Base-by-base conservation (phyloP, 2,329 filamentous ascomycete genomes). In the Beauveria medogensis region DNA sequence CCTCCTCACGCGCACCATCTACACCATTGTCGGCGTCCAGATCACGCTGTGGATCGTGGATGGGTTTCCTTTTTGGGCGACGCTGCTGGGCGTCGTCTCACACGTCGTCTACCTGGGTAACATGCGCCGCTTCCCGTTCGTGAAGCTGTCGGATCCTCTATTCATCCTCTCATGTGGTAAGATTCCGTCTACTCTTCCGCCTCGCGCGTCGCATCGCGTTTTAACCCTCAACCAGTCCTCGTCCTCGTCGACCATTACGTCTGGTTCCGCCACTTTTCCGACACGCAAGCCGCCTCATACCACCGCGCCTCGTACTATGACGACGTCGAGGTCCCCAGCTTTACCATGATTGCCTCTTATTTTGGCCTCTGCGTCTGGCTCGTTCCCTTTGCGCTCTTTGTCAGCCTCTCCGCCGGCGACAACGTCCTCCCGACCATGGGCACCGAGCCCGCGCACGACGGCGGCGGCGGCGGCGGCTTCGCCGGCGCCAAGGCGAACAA, bases 331-430 rank as follows among this genome's bases (percentile, higher is more conserved):
- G 71, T 91, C 50, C 94, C 94, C 0, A 88, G 84, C 43, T 99
- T 99, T 73, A 92, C 91, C 20, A 91, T 97, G 77, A 94, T 97
- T 50, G 92, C 94, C 0, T 93, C 91, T 0, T 99, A 94, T 75
- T 99, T 99, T 70, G 94, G 94, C 0, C 79, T 99, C 2, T 96
- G 92, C 69, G 92, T 99, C 0, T 99, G 94, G 94, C 81, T 99
- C 1, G 90, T 97, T 0, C 94, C 94, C 0, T 99, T 99, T 71
- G 87, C 92, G 18, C 81, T 99, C 16, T 99, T 99, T 70, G 93
- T 99, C 55, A 96, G 90, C 69, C 76, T 99, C 47, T 96, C 91
- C 20, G 94, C 94, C 0, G 91, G 92, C 59, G 94, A 99, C 71
- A 97, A 97, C 70, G 91, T 97, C 3, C 77, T 99, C 56, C 94